phyloP scores from a whole-genome alignment of 2,329 filamentous ascomycete species.

The Tolypocladium pustulatum region DNA sequence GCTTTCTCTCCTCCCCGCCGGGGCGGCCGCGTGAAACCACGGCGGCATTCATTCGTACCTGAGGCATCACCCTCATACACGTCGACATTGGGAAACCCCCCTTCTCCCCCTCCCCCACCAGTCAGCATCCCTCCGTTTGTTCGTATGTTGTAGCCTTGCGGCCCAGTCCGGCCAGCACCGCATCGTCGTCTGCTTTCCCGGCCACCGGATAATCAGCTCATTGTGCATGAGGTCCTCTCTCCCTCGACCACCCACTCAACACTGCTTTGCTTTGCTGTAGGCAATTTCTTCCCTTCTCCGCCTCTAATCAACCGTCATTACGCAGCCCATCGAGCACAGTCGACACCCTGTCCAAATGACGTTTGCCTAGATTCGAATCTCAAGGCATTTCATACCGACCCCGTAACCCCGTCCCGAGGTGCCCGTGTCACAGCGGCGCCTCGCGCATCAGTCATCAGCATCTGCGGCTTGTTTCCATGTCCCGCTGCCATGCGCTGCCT shows the following conservation, averaged over 20 bases:
- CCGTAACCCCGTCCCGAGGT: not conserved
- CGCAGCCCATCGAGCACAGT: not conserved
- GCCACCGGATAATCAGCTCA: not conserved
- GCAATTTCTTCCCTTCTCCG: not conserved
- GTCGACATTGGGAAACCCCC: not conserved
- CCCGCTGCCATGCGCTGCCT: not conserved
- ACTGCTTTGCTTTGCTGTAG: not conserved
- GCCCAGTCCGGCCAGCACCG: not conserved
- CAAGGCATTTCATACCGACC: not conserved
- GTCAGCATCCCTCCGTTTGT: not conserved
- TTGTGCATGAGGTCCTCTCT: not conserved
- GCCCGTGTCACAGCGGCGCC: not conserved
- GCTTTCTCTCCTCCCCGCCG: not conserved
- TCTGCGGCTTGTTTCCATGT: not conserved
- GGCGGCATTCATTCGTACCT: not conserved
- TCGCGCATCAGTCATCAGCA: not conserved
- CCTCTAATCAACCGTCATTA: not conserved
- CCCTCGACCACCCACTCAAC: not conserved
- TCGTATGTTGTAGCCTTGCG: not conserved
- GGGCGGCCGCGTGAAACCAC: not conserved
- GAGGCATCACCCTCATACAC: not conserved
- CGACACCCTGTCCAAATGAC: not conserved
- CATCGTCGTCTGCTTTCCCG: not conserved
- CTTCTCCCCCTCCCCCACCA: not conserved
- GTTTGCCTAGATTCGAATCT: not conserved